Conservation (phyloP, 495 filamentous ascomycete genomes). For the Aspergillus olivimuriae region DNA sequence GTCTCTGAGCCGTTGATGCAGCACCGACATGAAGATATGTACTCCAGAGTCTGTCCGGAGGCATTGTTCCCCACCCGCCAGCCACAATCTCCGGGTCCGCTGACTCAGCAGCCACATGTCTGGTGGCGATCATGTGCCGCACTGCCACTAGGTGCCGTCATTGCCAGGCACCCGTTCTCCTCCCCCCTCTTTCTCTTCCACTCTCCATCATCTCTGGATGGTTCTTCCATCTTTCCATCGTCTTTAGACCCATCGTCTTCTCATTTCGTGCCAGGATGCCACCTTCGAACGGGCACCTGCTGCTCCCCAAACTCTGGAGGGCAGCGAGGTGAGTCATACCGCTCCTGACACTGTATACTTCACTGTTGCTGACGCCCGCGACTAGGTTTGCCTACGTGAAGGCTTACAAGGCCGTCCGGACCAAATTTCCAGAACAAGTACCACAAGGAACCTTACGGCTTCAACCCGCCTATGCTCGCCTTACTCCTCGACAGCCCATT, state of each 20-base stretch:
- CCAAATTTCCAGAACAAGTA: constrained; percentile 50
- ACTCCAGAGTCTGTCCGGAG: too few species aligned
- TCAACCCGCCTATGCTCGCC: constrained; percentile 48
- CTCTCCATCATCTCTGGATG: constrained; percentile 15
- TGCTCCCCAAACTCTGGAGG: constrained; percentile 65
- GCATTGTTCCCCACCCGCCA: too few species aligned
- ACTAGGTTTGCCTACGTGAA: constrained; percentile 57
- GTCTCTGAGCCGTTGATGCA: too few species aligned
- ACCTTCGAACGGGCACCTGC: constrained; percentile 60
- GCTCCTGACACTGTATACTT: constrained; percentile 2
- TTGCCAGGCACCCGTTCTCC: constrained; percentile 27
- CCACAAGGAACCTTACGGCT: constrained; percentile 35
- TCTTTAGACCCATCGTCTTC: constrained; percentile 9
- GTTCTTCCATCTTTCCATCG: constrained; percentile 7
- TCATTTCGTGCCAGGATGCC: constrained; percentile 47
- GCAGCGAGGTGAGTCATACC: constrained; percentile 48
- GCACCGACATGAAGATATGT: too few species aligned
- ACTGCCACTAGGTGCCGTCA: constrained; percentile 24
- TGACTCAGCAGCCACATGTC: too few species aligned
- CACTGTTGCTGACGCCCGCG: constrained; percentile 15
- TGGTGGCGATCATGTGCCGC: constrained; percentile 23
- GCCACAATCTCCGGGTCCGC: too few species aligned
- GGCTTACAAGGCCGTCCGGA: constrained; percentile 54
- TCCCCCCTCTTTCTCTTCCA: constrained; percentile 16
- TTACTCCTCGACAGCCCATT: constrained; percentile 60